Conservation (phyloP, 2,329 filamentous ascomycete species). For the Ascochyta lentis region DNA sequence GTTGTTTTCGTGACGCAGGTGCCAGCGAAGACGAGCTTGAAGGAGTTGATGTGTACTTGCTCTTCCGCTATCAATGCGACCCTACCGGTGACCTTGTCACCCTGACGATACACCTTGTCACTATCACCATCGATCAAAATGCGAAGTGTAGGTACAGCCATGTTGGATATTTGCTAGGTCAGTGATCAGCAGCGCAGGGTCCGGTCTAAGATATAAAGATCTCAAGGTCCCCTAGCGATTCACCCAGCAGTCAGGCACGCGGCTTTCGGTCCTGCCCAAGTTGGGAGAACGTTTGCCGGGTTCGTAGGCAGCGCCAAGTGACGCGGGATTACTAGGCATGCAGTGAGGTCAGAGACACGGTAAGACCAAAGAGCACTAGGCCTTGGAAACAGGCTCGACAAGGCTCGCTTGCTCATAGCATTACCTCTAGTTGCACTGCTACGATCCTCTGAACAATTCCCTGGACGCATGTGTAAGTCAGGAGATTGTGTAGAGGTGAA, state of each 20-base stretch:
- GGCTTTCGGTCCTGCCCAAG: slow-evolving; percentile 35
- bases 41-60: slow-evolving; percentile 34
- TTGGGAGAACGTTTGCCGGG: slow-evolving; percentile 43
- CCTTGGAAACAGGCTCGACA: slow-evolving; percentile 29
- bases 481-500: not conserved
- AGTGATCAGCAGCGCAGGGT: slow-evolving; percentile 37
- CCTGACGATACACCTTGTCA: slow-evolving; percentile 37
- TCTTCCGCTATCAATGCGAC: slow-evolving; percentile 38
- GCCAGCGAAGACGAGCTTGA: slow-evolving; percentile 42
- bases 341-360: slow-evolving; percentile 29
- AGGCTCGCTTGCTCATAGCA: not conserved
- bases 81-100: slow-evolving; percentile 45
- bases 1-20: slow-evolving; percentile 43
- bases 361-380: slow-evolving; percentile 25
- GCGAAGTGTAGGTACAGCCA: slow-evolving; percentile 37
- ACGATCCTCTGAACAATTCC: not conserved
- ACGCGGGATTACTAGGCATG: slow-evolving; percentile 37
- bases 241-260: slow-evolving; percentile 31
- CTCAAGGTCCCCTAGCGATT: slow-evolving; percentile 15
- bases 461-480: slow-evolving; percentile 3
- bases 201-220: slow-evolving; percentile 32
- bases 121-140: slow-evolving; percentile 42
- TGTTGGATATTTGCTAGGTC: slow-evolving; percentile 22
- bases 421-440: slow-evolving; percentile 1
- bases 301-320: slow-evolving; percentile 35